A percentile compares a stretch with the other conserved stretches of the same genome.
phyloP scores from a whole-genome alignment of 441 rosid species.

The Adansonia madagascariensis region DNA sequence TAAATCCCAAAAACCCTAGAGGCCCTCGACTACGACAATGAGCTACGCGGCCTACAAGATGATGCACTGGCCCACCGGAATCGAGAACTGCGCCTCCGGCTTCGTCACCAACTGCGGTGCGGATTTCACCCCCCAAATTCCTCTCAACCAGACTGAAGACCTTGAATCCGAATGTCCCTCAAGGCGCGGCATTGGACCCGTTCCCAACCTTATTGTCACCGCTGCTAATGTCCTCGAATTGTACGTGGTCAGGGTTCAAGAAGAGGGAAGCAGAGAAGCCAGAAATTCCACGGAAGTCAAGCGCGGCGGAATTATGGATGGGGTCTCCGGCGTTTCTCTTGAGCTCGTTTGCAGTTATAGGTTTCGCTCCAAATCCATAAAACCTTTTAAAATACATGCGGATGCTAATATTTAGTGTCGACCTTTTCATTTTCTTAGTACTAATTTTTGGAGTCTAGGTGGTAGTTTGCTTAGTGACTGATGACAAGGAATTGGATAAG shows the following conservation, averaged over 20 bases:
- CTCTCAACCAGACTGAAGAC: conserved; percentile 58
- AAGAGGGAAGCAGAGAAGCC: conserved; percentile 58
- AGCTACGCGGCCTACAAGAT: conserved; percentile 94
- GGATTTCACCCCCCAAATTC: conserved; percentile 63
- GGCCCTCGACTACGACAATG: conserved; percentile 42
- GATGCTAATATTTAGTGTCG: neutral
- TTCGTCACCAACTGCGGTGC: conserved; percentile 76
- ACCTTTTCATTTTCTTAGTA: neutral
- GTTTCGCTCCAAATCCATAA: conserved; percentile 34
- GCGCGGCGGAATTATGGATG: conserved; percentile 83
- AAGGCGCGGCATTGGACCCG: conserved; percentile 63
- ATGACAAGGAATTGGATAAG: conserved; percentile 3
- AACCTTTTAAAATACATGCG: neutral
- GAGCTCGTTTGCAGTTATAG: conserved; percentile 94
- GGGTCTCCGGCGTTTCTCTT: conserved; percentile 82
- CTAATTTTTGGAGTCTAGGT: neutral
- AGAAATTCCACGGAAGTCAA: conserved; percentile 50
- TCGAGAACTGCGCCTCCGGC: conserved; percentile 87
- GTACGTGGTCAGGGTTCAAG: conserved; percentile 81
- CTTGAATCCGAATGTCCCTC: conserved; percentile 71
- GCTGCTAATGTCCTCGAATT: conserved; percentile 85
- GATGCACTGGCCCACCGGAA: conserved; percentile 98
- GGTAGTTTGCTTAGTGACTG: conserved; percentile 14
- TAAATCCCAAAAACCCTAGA: conserved; percentile 29
- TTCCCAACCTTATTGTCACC: conserved; percentile 77